Evolutionary conservation across 352 stramenopile genomes (phyloP).

Genomic region (Phytopythium ostracodes): DNA sequence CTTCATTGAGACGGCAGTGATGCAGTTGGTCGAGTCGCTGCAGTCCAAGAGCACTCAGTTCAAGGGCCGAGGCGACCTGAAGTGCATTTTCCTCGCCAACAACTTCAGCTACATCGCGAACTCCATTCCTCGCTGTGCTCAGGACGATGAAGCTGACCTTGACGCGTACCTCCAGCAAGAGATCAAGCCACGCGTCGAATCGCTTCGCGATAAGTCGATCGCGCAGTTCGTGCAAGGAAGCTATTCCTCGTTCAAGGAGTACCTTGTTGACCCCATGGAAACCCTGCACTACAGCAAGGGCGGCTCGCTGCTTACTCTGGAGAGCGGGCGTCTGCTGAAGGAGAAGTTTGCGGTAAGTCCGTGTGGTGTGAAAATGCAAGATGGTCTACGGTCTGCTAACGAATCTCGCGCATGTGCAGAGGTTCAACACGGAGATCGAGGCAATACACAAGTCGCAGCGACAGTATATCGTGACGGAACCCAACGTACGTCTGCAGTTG

Average conservation of each 20-base stretch:
- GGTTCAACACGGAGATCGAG: conserved; percentile 72
- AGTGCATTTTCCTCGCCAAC: conserved; percentile 92
- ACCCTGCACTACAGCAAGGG: conserved; percentile 87
- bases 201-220: conserved; percentile 82
- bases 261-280: conserved; percentile 73
- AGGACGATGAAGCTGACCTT: conserved; percentile 37
- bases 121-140: conserved; percentile 53
- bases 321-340: conserved; percentile 90
- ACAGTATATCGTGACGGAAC: conserved; percentile 84
- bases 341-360: conserved; percentile 82
- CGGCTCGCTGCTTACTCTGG: conserved; percentile 79
- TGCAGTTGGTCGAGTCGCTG: conserved; percentile 62
- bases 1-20: conserved; percentile 62
- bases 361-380: background rate
- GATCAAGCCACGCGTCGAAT: conserved; percentile 81
- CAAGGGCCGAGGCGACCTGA: conserved; percentile 55
- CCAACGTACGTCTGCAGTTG: conserved; percentile 76
- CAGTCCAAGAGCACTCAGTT: conserved; percentile 43
- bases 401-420: conserved; percentile 18
- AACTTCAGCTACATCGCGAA: conserved; percentile 91
- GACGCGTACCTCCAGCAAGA: conserved; percentile 47
- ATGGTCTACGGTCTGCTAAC: background rate
- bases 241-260: conserved; percentile 57
- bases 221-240: conserved; percentile 81
- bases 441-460: conserved; percentile 65